phyloP scores from a whole-genome alignment of 108 stramenopile genomes.

The Pseudonitzschia multistriata region DNA sequence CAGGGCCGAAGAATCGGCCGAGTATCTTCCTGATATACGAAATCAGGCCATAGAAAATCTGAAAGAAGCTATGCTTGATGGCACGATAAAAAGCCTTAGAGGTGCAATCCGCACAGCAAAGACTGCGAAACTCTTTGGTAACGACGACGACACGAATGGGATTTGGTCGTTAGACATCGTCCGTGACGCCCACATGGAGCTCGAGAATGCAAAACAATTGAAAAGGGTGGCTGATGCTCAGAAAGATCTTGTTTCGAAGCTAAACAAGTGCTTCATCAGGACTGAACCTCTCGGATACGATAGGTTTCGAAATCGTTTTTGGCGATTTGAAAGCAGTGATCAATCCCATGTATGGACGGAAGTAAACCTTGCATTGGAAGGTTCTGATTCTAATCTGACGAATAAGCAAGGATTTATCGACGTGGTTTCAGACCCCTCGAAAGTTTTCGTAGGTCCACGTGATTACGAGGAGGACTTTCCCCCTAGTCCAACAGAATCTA shows the following conservation, averaged over 20 bases:
- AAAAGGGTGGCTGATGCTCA: conserved; percentile 83
- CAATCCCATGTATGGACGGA: conserved; percentile 77
- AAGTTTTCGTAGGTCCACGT: conserved; percentile 49
- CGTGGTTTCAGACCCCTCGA: conserved; percentile 26
- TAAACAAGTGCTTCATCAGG: conserved; percentile 81
- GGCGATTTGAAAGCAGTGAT: conserved; percentile 77
- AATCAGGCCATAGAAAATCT: conserved; percentile 55
- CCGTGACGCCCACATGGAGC: conserved; percentile 80
- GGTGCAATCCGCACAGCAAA: conserved; percentile 74
- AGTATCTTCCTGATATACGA: conserved; percentile 49
- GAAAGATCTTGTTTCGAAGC: conserved; percentile 78
- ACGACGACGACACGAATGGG: conserved; percentile 72
- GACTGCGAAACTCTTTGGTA: conserved; percentile 64
- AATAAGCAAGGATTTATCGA: conserved; percentile 39
- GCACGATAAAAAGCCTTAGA: conserved; percentile 80
- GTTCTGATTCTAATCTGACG: background rate
- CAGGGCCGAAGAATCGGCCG: conserved; percentile 38
- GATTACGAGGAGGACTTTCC: conserved; percentile 73
- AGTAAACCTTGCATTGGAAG: conserved; percentile 38
- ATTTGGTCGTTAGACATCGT: conserved; percentile 76
- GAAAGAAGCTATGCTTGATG: conserved; percentile 84
- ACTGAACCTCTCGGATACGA: conserved; percentile 76
- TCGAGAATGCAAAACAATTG: conserved; percentile 71
- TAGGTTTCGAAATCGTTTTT: conserved; percentile 62
- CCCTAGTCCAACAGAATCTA: conserved; percentile 31